These are phyloP conservation scores for Piper longum DNA, from an alignment of 164 flowering plant genomes.

Conservation along the genomic window DNA sequence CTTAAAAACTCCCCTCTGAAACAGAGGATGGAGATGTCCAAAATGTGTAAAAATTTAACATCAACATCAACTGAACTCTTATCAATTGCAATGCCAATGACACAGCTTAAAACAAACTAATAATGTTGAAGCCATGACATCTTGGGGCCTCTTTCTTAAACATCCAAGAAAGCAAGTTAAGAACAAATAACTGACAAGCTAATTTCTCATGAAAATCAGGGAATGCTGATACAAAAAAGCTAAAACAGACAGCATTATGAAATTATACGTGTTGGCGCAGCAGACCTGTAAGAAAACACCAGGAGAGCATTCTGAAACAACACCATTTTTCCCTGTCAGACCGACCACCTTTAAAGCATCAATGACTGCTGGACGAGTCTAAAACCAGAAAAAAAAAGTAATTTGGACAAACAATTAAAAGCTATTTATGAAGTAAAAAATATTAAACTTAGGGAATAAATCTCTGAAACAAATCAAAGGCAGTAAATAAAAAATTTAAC, in stretches of 20 bases:
- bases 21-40: too few relatives aligned
- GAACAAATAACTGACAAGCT: neutral
- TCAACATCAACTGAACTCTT: too few relatives aligned
- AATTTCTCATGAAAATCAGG: neutral
- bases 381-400: neutral
- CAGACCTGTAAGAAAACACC: conserved; percentile 92
- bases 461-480: neutral
- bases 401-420: neutral
- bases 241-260: neutral
- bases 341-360: conserved; percentile 44
- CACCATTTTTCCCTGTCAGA: conserved; percentile 71
- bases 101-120: too few relatives aligned
- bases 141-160: too few relatives aligned
- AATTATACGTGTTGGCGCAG: neutral
- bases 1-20: too few relatives aligned
- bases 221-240: neutral
- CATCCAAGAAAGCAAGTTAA: too few relatives aligned
- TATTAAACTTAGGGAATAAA: too few relatives aligned
- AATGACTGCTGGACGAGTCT: conserved; percentile 80
- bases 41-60: too few relatives aligned
- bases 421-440: neutral
- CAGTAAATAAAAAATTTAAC: neutral
- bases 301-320: conserved; percentile 65
- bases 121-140: too few relatives aligned
- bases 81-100: too few relatives aligned